These are phyloP conservation scores for Salvia hispanica DNA, from an alignment of 257 asterid species.

Conservation along the genomic window DNA sequence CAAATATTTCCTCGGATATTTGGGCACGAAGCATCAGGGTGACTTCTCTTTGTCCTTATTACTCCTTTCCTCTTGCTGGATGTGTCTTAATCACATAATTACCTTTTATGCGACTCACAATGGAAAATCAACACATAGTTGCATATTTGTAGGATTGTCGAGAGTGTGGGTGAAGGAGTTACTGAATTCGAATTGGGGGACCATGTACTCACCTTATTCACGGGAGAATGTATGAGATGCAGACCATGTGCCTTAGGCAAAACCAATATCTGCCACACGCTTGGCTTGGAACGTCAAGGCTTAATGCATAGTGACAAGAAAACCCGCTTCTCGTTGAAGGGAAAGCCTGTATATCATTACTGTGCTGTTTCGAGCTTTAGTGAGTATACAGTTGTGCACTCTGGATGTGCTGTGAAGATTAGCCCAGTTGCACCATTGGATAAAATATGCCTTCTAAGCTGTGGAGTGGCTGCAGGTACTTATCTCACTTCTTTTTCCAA, in stretches of 20 bases:
- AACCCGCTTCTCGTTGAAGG: conserved; percentile 77
- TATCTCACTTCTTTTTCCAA: conserved; percentile 14
- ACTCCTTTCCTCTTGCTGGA: conserved; percentile 12
- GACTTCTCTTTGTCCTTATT: conserved; percentile 29
- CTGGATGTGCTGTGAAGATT: conserved; percentile 93
- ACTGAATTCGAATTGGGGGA: conserved; percentile 79
- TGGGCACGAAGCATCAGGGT: conserved; percentile 99
- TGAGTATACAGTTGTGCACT: conserved; percentile 85
- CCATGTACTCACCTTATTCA: conserved; percentile 82
- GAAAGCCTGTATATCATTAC: conserved; percentile 76
- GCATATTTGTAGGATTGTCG: conserved; percentile 66
- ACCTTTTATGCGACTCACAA: too few relatives aligned
- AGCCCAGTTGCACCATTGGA: conserved; percentile 76
- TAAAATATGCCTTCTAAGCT: conserved; percentile 91
- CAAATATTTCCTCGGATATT: conserved; percentile 79
- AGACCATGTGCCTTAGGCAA: conserved; percentile 72
- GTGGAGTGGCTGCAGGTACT: conserved; percentile 96
- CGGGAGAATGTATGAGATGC: conserved; percentile 93
- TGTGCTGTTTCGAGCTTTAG: conserved; percentile 98
- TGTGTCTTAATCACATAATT: too few relatives aligned
- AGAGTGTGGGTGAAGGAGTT: conserved; percentile 87
- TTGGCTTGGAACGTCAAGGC: conserved; percentile 90
- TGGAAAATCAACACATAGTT: conserved; percentile 7
- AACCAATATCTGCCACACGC: conserved; percentile 77
- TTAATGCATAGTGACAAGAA: conserved; percentile 84